These are phyloP conservation scores for Sporothrix phasma DNA, from an alignment of 2,329 filamentous ascomycete genomes.

Conservation along the genomic window DNA sequence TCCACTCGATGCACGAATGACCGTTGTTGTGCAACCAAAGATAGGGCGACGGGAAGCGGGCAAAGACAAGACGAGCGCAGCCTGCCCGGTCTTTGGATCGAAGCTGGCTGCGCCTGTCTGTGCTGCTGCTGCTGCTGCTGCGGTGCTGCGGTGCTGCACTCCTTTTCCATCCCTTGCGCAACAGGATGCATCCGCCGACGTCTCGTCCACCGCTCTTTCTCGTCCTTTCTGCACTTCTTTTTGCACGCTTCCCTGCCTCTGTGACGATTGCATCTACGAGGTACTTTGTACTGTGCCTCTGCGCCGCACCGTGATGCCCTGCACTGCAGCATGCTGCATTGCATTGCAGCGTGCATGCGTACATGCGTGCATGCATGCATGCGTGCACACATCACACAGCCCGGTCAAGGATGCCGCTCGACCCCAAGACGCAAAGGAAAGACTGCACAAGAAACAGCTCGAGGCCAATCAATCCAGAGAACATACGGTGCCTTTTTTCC, in stretches of 20 bases:
- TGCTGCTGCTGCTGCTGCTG: neutral
- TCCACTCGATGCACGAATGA: neutral
- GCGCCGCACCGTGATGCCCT: neutral
- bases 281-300: no score
- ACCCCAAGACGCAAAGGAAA: neutral
- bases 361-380: neutral
- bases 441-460: no score
- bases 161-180: neutral
- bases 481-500: neutral
- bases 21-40: neutral
- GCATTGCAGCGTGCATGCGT: neutral
- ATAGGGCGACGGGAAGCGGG: neutral
- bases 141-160: neutral
- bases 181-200: neutral
- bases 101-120: neutral
- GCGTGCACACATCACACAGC: neutral
- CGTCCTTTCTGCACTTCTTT: neutral
- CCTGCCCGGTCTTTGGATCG: neutral
- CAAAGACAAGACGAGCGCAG: neutral
- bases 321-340: neutral
- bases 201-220: slow-evolving; percentile 7
- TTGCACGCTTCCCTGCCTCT: no score
- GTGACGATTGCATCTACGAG: no score
- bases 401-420: neutral
- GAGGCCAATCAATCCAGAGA: neutral